phyloP scores from a whole-genome alignment of 306 rosid species.

The Sesbania bispinosa region DNA sequence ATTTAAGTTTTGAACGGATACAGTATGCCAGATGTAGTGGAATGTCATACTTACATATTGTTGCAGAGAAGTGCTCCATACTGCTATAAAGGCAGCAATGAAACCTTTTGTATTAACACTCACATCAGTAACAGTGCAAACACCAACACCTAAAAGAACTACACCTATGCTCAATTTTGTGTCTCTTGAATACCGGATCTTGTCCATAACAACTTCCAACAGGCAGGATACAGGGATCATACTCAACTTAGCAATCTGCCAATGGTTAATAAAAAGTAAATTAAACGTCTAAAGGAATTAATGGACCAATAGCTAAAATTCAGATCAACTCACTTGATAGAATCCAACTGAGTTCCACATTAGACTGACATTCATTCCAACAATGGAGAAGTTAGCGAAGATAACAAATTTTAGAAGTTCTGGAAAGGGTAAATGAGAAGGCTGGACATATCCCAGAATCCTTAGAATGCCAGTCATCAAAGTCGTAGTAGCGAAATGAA shows the following conservation, averaged over 20 bases:
- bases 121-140: slow-evolving; percentile 85
- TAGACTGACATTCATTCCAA: slow-evolving; percentile 91
- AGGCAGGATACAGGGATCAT: slow-evolving; percentile 92
- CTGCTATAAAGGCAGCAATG: slow-evolving; percentile 74
- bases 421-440: slow-evolving; percentile 70
- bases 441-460: slow-evolving; percentile 73
- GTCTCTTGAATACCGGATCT: slow-evolving; percentile 79
- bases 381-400: slow-evolving; percentile 86
- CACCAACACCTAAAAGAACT: slow-evolving; percentile 77
- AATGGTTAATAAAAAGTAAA: slow-evolving; percentile 11
- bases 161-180: slow-evolving; percentile 76
- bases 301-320: slow-evolving; percentile 17
- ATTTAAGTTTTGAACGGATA: slow-evolving; percentile 17
- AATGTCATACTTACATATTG: slow-evolving; percentile 64
- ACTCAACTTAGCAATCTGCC: slow-evolving; percentile 86
- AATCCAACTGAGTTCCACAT: slow-evolving; percentile 99
- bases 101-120: slow-evolving; percentile 76
- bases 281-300: slow-evolving; percentile 22
- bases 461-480: slow-evolving; percentile 63
- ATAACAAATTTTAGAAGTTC: slow-evolving; percentile 82
- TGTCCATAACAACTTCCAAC: slow-evolving; percentile 75
- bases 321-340: slow-evolving; percentile 63
- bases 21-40: not conserved
- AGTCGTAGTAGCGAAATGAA: slow-evolving; percentile 75
- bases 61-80: slow-evolving; percentile 87